phyloP scores from a whole-genome alignment of 2,329 filamentous ascomycete species.

The Elsinoe necatrix region DNA sequence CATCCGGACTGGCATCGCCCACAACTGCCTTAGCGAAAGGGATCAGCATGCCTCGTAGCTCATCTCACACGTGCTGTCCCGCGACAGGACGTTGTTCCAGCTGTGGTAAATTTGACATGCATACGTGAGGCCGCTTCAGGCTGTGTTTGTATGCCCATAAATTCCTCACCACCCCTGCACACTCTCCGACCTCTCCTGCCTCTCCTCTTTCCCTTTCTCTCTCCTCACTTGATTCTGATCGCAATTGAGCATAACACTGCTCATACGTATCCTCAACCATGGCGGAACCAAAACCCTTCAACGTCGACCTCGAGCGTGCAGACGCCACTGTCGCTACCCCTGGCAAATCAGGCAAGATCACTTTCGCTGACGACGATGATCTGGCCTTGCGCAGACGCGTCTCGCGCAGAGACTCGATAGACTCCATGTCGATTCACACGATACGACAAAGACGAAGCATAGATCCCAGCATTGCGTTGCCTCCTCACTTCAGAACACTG shows the following conservation, averaged over 20 bases:
- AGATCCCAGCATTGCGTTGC: conserved; percentile 36
- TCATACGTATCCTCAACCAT: neutral
- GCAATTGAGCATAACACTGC: neutral
- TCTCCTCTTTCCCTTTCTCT: neutral
- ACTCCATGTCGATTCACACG: conserved; percentile 31
- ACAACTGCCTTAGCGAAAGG: neutral
- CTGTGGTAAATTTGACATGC: conserved; percentile 4
- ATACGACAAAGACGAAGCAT: conserved; percentile 31
- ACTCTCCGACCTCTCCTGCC: neutral
- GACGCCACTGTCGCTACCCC: neutral
- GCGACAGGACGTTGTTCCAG: neutral
- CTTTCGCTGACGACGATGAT: conserved; percentile 31
- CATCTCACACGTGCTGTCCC: neutral
- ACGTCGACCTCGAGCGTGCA: conserved; percentile 7
- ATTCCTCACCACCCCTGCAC: conserved; percentile 3
- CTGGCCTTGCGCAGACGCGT: conserved; percentile 22
- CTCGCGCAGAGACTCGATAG: conserved; percentile 23
- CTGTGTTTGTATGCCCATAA: conserved; percentile 11
- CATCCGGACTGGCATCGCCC: conserved; percentile 5
- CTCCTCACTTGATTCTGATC: neutral
- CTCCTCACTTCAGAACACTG: conserved; percentile 38
- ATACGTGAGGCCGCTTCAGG: conserved; percentile 1
- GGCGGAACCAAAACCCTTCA: neutral
- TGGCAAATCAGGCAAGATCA: conserved; percentile 20
- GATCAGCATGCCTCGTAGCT: neutral